Conservation (phyloP, 2,329 filamentous ascomycete genomes). For the Penicillium sp. region DNA sequence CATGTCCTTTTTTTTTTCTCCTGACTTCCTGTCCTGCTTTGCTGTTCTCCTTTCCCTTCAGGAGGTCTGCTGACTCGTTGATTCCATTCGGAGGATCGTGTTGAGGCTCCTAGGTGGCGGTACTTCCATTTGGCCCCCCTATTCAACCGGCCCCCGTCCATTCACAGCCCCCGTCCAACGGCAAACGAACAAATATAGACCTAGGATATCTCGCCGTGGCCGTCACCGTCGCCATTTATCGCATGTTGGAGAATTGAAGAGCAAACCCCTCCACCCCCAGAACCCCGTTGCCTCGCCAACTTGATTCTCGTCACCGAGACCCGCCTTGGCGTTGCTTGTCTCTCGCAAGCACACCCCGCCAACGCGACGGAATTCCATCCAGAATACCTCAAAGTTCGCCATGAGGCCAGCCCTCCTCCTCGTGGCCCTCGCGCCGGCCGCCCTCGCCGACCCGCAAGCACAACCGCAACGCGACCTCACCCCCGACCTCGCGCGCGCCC, state of each 20-base stretch:
- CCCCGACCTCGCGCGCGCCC: slow-evolving; percentile 14
- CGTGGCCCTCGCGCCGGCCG: slow-evolving; percentile 19
- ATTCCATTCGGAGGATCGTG: neutral
- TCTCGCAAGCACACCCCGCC: slow-evolving; percentile 11
- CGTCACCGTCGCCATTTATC: neutral
- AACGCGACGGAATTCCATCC: neutral
- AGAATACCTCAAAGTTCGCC: neutral
- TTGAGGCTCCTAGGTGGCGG: neutral
- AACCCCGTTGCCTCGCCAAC: slow-evolving; percentile 26
- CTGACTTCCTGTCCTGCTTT: neutral
- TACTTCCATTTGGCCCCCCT: neutral
- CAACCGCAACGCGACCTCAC: slow-evolving; percentile 6
- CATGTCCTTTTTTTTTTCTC: neutral
- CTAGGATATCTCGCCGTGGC: no score
- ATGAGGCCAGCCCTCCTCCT: slow-evolving; percentile 22
- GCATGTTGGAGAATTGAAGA: neutral
- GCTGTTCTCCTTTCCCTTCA: neutral
- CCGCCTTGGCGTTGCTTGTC: slow-evolving; percentile 29
- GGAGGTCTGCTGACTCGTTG: neutral
- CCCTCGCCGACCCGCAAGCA: slow-evolving; percentile 18
- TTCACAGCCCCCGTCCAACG: neutral
- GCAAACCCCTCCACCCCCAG: neutral
- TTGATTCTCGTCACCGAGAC: slow-evolving; percentile 13
- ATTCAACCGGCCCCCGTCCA: neutral
- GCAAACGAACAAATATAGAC: neutral